These are phyloP conservation scores for Escovopsis sp. DNA, from an alignment of 2,329 filamentous ascomycete genomes.

Conservation along the genomic window DNA sequence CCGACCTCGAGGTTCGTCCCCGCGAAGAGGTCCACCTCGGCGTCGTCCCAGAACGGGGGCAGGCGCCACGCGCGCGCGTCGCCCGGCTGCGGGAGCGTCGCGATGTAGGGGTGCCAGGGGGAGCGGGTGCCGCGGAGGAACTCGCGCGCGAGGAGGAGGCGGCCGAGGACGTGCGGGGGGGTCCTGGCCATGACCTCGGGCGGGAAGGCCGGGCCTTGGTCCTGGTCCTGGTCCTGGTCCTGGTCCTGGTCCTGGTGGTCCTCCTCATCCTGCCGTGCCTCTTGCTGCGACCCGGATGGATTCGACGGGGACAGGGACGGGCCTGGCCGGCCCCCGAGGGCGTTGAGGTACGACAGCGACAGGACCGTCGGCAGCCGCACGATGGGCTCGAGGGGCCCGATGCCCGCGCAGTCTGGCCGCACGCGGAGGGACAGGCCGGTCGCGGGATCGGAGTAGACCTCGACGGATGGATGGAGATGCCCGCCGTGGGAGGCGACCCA, in stretches of 20 bases:
- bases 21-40: conserved; percentile 38
- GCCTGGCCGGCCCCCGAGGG: conserved; percentile 16
- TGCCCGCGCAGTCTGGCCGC: conserved; percentile 15
- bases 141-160: conserved; percentile 57
- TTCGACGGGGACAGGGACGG: too few species aligned
- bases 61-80: conserved; percentile 35
- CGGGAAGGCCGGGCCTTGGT: conserved; percentile 24
- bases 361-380: conserved; percentile 37
- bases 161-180: conserved; percentile 45
- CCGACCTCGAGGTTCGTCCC: conserved; percentile 39
- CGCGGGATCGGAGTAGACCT: conserved; percentile 34
- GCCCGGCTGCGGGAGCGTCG: conserved; percentile 47
- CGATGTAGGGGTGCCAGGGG: conserved; percentile 56
- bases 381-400: conserved; percentile 27
- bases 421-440: conserved; percentile 43
- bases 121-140: conserved; percentile 43
- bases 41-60: conserved; percentile 48
- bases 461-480: conserved; percentile 33
- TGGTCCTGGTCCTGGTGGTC: too few species aligned
- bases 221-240: too few species aligned
- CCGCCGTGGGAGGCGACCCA: conserved; percentile 36
- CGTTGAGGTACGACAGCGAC: conserved; percentile 45
- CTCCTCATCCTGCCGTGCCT: too few species aligned
- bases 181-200: conserved; percentile 31
- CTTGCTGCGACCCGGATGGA: too few species aligned